Conservation (phyloP, 345 rosid species). For the Bruguiera sexangula region DNA sequence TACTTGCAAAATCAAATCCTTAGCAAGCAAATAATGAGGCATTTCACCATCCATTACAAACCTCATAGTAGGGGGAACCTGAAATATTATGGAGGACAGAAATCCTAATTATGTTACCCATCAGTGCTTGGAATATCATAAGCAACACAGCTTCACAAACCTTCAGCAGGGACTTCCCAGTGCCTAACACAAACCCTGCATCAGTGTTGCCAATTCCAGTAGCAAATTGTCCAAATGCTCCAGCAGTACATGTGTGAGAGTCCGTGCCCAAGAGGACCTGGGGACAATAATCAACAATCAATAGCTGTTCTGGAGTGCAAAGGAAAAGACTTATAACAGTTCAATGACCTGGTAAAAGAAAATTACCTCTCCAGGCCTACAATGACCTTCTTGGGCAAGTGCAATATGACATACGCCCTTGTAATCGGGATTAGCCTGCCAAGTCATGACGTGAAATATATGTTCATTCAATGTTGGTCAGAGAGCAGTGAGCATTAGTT, state of each 20-base stretch:
- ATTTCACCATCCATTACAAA: slow-evolving; percentile 97
- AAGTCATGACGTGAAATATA: slow-evolving; percentile 16
- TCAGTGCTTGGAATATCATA: not conserved
- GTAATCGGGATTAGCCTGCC: slow-evolving; percentile 90
- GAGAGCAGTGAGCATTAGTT: not conserved
- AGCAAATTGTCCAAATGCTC: slow-evolving; percentile 98
- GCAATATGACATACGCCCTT: slow-evolving; percentile 99
- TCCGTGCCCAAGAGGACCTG: slow-evolving; percentile 96
- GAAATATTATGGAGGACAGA: slow-evolving; percentile 15
- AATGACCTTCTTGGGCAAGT: slow-evolving; percentile 99
- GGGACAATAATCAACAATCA: slow-evolving; percentile 6
- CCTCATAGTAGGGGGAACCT: slow-evolving; percentile 92
- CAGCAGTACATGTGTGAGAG: slow-evolving; percentile 97
- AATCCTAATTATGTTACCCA: not conserved
- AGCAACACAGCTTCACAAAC: slow-evolving; percentile 35
- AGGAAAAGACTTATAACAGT: not conserved
- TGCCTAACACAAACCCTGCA: slow-evolving; percentile 87
- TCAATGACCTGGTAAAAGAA: not conserved
- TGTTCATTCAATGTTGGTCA: slow-evolving; percentile 32
- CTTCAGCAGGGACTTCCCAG: slow-evolving; percentile 93
- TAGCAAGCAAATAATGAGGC: slow-evolving; percentile 82
- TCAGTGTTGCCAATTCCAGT: slow-evolving; percentile 98
- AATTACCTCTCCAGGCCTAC: slow-evolving; percentile 97
- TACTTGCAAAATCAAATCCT: slow-evolving; percentile 97
- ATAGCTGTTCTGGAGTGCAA: not conserved